Evolutionary conservation across 257 asterid species (phyloP), one percentile per base, ranked within the genome.

Genomic region (Fraxinus cuspidata): DNA sequence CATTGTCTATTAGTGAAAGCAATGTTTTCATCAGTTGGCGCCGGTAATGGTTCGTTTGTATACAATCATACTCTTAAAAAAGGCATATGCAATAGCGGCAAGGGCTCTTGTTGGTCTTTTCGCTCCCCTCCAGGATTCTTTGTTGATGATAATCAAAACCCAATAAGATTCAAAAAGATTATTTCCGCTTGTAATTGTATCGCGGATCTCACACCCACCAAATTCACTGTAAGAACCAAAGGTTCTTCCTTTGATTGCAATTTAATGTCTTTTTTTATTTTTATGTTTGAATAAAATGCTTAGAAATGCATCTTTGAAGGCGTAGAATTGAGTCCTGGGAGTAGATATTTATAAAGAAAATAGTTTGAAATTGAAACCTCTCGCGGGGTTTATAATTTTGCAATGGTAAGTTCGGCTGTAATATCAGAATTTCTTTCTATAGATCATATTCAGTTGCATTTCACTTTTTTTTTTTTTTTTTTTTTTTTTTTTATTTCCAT

Each of bases 131-230:
- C 78, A 16, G 25, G 72, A 64, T 56, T 75, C 12, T 58, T 84
- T 38, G 34, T 67, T 73, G 77, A 63, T 40, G 80, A 74, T 77
- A 82, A 72, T 40, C 79, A 77, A 32, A 80, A 78, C 71, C 78
- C 83, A 37, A 60, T 70, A 7, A 83, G 84, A 70, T 84, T 78
- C 77, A 90, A 81, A 74, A 74, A 88, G 86, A 78, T 80, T 79
- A 68, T 81, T 74, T 89, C 95, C 74, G 90, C 94, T 74, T 91
- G 91, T 71, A 49, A 60, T 8, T 25, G 87, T 74, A 85, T 86
- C 80, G 90, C 95, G 28, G 89, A 87, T 68, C 74, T 80, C 25
- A 84, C 75, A 77, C 84, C 87, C 66, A 64, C 88, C 32, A 83
- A 82, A 58, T 84, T 76, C 85, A 73, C 31, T 72, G 96, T 91